Conservation (phyloP, 768 basidiomycete species). For the Tricholoma furcatifolium region DNA sequence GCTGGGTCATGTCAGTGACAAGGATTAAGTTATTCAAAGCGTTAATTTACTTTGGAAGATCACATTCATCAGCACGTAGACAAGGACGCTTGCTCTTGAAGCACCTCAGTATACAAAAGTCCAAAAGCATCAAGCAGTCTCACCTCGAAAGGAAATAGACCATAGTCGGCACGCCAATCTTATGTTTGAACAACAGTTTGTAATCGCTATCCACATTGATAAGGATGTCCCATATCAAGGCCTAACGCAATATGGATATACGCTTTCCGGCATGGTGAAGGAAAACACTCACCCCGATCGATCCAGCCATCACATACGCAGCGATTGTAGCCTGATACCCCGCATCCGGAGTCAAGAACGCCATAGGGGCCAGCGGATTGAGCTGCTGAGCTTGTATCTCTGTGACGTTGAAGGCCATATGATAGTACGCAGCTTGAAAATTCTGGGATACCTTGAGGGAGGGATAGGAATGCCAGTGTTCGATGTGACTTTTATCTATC, state of each 20-base stretch:
- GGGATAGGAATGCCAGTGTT: too few species aligned
- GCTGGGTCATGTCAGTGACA: background rate
- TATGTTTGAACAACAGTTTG: conserved; percentile 17
- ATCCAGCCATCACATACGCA: conserved; percentile 25
- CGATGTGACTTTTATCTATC: too few species aligned
- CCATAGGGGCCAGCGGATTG: conserved; percentile 32
- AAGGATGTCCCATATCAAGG: conserved; percentile 32
- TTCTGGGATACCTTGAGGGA: too few species aligned
- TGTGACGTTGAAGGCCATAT: conserved; percentile 1
- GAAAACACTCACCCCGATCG: conserved; percentile 11
- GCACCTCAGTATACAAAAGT: background rate
- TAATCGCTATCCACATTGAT: conserved; percentile 26
- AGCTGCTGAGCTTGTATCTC: conserved; percentile 10
- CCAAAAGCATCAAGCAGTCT: background rate
- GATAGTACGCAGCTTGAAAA: too few species aligned
- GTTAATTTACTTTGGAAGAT: conserved; percentile 22
- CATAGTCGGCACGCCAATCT: conserved; percentile 18
- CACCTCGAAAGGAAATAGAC: conserved; percentile 33
- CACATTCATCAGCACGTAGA: conserved; percentile 19
- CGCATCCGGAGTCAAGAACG: conserved; percentile 24
- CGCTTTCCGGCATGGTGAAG: background rate
- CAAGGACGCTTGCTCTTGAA: conserved; percentile 20
- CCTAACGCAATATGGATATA: conserved; percentile 13
- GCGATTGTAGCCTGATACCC: conserved; percentile 27
- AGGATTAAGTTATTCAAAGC: background rate